These are phyloP conservation scores for Talaromyces rugulosus DNA, from an alignment of 2,329 filamentous ascomycete genomes.

Conservation along the genomic window DNA sequence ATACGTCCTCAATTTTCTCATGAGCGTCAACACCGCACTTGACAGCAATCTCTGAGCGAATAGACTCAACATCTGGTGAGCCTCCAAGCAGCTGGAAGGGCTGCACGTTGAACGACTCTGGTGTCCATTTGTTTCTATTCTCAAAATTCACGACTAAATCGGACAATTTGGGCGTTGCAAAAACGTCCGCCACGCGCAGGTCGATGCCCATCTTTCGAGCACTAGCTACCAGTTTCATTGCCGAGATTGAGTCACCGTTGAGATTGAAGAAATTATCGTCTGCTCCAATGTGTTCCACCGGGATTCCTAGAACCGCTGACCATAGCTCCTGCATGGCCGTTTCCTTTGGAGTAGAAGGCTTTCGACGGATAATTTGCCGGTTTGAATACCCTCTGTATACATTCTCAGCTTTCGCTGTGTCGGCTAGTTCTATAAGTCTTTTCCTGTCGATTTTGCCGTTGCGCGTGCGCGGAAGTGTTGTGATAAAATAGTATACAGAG, in stretches of 20 bases:
- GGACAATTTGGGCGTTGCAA: slow-evolving; percentile 24
- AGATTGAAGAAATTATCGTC: slow-evolving; percentile 11
- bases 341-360: not conserved
- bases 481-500: not conserved
- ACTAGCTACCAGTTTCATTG: slow-evolving; percentile 15
- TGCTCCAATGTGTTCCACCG: not conserved
- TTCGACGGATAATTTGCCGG: too few species aligned
- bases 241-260: slow-evolving; percentile 14
- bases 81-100: not conserved
- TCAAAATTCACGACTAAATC: not conserved
- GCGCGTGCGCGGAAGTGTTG: not conserved
- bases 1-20: slow-evolving; percentile 29
- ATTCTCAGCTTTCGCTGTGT: slow-evolving; percentile 1
- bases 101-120: too few species aligned
- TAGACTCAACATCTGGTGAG: not conserved
- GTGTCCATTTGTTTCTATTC: too few species aligned
- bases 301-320: not conserved
- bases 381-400: too few species aligned
- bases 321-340: slow-evolving; percentile 4
- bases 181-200: not conserved
- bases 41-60: not conserved
- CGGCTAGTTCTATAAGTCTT: not conserved
- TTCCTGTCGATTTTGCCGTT: slow-evolving; percentile 6
- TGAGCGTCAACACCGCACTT: not conserved
- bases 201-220: slow-evolving; percentile 3